These are phyloP conservation scores for Rosa persica DNA, from an alignment of 306 rosid genomes.

Conservation along the genomic window DNA sequence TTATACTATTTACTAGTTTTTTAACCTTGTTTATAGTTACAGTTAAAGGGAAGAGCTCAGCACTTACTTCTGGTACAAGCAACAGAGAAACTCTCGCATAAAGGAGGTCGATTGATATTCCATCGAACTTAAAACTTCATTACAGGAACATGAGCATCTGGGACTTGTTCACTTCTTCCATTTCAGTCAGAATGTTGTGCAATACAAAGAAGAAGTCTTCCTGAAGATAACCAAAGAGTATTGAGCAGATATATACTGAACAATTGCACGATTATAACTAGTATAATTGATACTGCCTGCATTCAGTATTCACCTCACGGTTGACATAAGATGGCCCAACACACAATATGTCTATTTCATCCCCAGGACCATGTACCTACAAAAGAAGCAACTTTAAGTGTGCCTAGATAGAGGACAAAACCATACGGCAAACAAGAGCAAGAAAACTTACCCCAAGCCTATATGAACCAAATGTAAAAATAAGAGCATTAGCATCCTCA, in stretches of 20 bases:
- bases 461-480: slow-evolving; percentile 86
- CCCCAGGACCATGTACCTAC: slow-evolving; percentile 89
- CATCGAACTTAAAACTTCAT: slow-evolving; percentile 86
- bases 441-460: slow-evolving; percentile 75
- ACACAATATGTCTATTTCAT: slow-evolving; percentile 79
- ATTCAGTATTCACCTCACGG: slow-evolving; percentile 53
- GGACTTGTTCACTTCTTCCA: slow-evolving; percentile 76
- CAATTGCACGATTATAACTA: not conserved
- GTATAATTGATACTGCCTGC: not conserved
- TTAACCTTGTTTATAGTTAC: not conserved
- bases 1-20: not conserved
- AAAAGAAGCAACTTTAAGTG: not conserved
- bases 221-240: slow-evolving; percentile 37
- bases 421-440: not conserved
- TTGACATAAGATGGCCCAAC: slow-evolving; percentile 83
- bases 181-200: slow-evolving; percentile 67
- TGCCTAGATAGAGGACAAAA: slow-evolving; percentile 8
- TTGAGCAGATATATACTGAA: not conserved
- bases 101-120: slow-evolving; percentile 77
- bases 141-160: slow-evolving; percentile 93
- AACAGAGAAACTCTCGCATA: slow-evolving; percentile 75
- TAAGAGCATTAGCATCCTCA: slow-evolving; percentile 82
- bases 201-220: slow-evolving; percentile 76
- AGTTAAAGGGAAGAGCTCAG: not conserved
- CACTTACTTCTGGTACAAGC: slow-evolving; percentile 89